Evolutionary conservation across 1,139 yeast genomes (phyloP), one percentile per base, ranked within the genome.

Genomic region (Scheffersomyces parashehatae): DNA sequence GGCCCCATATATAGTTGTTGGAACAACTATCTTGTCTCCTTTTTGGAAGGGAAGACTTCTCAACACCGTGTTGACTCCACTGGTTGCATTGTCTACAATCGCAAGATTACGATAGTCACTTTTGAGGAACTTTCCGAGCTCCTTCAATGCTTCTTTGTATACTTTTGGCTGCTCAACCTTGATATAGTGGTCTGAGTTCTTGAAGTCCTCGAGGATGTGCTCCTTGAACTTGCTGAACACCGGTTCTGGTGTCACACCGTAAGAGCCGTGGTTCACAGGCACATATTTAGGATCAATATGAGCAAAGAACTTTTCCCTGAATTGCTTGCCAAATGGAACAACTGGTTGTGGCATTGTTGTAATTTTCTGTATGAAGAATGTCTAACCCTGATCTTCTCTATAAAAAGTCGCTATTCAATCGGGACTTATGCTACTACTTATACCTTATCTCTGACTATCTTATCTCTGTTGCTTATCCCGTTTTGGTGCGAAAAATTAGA

Each of bases 51-150:
- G 79, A 38, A 65, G 68, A 33, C 84, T 77, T 48, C 88, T 65
- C 44, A 84, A 65, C 1, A 84, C 74, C 0, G 82, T 67, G 56
- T 84, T 83, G 39, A 81, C 72, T 2, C 83, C 88, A 5, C 76
- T 64, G 3, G 89, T 82, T 3, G 89, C 87, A 55, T 84, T 85
- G 10, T 69, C 62, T 2, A 77, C 77, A 31, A 82, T 59, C 0
- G 79, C 85, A 45, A 82, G 53, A 51, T 71, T 67, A 38, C 64
- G 65, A 41, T 64, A 61, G 41, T 76, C 79, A 43, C 76, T 68
- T 38, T 77, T 69, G 31, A 82, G 59, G 4, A 78, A 45, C 16
- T 66, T 53, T 0, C 75, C 73, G 3, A 76, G 56, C 4, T 50
- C 57, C 36, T 65, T 55, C 13, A 80, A 50, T 1, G 71, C 64